Evolutionary conservation across 2,329 filamentous ascomycete species (phyloP).

Genomic region (Berkeleyomyces basicola): DNA sequence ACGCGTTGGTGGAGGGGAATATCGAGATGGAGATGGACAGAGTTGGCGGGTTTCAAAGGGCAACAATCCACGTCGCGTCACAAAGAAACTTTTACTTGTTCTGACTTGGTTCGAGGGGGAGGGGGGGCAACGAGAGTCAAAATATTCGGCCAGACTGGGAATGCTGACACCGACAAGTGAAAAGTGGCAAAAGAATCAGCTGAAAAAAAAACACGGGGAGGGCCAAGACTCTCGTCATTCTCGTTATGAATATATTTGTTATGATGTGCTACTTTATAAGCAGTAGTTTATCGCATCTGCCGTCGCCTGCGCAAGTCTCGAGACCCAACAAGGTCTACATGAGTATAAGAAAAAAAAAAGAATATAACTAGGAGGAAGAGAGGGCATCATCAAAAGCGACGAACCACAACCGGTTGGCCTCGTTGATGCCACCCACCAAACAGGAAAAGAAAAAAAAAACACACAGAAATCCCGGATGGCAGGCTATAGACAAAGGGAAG

Average conservation of each 20-base stretch:
- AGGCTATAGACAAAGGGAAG: neutral
- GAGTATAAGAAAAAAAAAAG: constrained; percentile 5
- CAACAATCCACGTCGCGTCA: too few relatives aligned
- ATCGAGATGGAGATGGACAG: too few relatives aligned
- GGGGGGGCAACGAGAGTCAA: too few relatives aligned
- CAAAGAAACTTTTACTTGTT: too few relatives aligned
- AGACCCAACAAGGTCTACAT: neutral
- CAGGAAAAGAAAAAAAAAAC: neutral
- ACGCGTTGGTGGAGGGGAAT: too few relatives aligned
- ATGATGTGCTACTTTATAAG: neutral
- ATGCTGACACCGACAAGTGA: too few relatives aligned
- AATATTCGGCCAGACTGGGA: too few relatives aligned
- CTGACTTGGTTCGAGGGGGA: too few relatives aligned
- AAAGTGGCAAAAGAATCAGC: too few relatives aligned
- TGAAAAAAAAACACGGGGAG: too few relatives aligned
- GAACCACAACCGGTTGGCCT: constrained; percentile 6
- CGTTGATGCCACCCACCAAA: neutral
- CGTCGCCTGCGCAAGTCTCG: constrained; percentile 3
- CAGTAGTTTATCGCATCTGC: neutral
- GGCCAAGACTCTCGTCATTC: neutral
- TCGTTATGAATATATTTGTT: neutral
- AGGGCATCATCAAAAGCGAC: neutral
- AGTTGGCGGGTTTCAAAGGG: too few relatives aligned
- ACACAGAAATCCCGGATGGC: neutral
- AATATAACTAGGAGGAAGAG: neutral